phyloP scores from a whole-genome alignment of 1,284 basidiomycete genomes.

The Moniliella sp. region DNA sequence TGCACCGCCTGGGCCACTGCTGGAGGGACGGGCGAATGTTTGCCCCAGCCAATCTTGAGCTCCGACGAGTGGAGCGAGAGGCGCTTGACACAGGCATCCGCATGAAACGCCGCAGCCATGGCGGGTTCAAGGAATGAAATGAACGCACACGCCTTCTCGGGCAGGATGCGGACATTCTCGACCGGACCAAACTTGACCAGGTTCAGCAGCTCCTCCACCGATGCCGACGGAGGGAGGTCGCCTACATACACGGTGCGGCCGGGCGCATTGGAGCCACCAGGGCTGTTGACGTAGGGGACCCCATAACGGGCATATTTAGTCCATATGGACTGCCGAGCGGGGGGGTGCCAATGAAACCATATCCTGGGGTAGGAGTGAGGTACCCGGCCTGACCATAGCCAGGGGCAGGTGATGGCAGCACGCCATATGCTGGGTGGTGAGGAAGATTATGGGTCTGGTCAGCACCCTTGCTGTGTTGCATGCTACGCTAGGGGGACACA shows the following conservation, averaged over 20 bases:
- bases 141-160: conserved; percentile 92
- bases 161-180: conserved; percentile 79
- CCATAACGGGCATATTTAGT: too few species aligned
- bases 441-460: too few species aligned
- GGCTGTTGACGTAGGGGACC: too few species aligned
- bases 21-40: conserved; percentile 21
- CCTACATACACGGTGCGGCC: conserved; percentile 91
- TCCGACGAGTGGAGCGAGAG: conserved; percentile 27
- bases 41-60: conserved; percentile 34
- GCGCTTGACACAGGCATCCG: conserved; percentile 29
- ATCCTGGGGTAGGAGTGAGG: too few species aligned
- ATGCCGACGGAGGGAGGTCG: conserved; percentile 80
- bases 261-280: too few species aligned
- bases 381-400: too few species aligned
- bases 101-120: conserved; percentile 28
- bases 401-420: too few species aligned
- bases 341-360: too few species aligned
- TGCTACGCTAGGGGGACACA: too few species aligned
- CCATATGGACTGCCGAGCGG: too few species aligned
- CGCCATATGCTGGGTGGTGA: too few species aligned
- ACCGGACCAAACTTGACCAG: conserved; percentile 93
- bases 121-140: conserved; percentile 43
- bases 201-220: conserved; percentile 87
- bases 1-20: conserved; percentile 31
- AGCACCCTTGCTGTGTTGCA: too few species aligned